Percentiles rank a stretch among this genome's conserved stretches.
phyloP scores from a whole-genome alignment of 1,284 basidiomycete species.

The Albatrellus sp. region DNA sequence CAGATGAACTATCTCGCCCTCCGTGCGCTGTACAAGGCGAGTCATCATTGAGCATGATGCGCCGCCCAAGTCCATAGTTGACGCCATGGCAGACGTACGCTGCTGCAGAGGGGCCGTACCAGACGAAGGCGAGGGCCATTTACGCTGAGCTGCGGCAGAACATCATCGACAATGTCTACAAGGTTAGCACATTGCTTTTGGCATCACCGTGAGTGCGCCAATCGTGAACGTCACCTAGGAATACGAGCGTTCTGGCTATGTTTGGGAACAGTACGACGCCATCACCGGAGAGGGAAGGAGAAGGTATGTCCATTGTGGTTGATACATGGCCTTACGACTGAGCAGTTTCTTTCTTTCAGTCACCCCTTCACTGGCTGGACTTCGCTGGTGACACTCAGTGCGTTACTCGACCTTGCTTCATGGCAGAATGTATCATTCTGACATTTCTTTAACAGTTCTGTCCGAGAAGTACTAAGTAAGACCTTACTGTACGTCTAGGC shows the following conservation, averaged over 20 bases:
- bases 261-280: slow-evolving; percentile 94
- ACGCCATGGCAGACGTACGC: slow-evolving; percentile 53
- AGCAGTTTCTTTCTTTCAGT: slow-evolving; percentile 25
- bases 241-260: slow-evolving; percentile 83
- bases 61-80: neutral
- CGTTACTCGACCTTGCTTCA: slow-evolving; percentile 18
- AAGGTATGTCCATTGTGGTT: slow-evolving; percentile 36
- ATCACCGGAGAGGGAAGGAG: slow-evolving; percentile 71
- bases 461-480: slow-evolving; percentile 33
- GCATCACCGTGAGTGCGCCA: no score
- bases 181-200: slow-evolving; percentile 30
- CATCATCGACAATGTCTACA: slow-evolving; percentile 76
- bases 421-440: neutral
- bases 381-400: slow-evolving; percentile 68
- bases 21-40: slow-evolving; percentile 63
- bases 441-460: slow-evolving; percentile 21
- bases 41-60: neutral
- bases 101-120: slow-evolving; percentile 69
- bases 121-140: slow-evolving; percentile 60
- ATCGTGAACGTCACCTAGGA: slow-evolving; percentile 37
- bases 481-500: no score
- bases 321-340: neutral
- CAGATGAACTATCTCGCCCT: slow-evolving; percentile 92
- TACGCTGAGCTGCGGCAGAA: slow-evolving; percentile 75
- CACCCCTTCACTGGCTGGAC: slow-evolving; percentile 94